A percentile compares a stretch with the other conserved stretches of the same genome.
Evolutionary conservation across 1,139 yeast species (phyloP).

Genomic region (Hansenula sp.): DNA sequence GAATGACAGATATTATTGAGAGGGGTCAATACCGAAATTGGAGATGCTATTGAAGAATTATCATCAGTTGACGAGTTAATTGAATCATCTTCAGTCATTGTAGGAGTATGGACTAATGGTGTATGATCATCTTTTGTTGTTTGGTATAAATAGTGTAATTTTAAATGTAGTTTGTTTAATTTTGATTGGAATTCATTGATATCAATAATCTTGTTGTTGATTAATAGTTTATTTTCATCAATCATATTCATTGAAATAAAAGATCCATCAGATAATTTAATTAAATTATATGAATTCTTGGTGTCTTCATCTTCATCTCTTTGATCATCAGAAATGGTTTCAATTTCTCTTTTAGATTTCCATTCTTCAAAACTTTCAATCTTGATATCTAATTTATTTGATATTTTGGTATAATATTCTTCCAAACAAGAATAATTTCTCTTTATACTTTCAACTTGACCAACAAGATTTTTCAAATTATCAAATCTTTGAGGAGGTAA

Average conservation of each 20-base stretch:
- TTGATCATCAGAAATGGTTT: neutral
- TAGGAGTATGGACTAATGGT: neutral
- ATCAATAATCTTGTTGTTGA: conserved; percentile 13
- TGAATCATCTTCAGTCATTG: neutral
- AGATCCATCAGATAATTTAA: conserved; percentile 17
- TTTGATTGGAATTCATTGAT: conserved; percentile 13
- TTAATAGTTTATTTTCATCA: conserved; percentile 6
- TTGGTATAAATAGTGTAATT: conserved; percentile 5
- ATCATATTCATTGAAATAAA: conserved; percentile 17
- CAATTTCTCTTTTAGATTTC: conserved; percentile 3
- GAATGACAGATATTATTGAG: neutral
- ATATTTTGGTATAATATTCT: conserved; percentile 9
- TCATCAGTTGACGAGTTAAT: neutral
- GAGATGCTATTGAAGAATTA: conserved; percentile 1
- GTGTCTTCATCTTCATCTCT: neutral
- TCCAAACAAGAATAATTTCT: conserved; percentile 10
- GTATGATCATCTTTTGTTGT: neutral
- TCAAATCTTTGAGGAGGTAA: conserved; percentile 31
- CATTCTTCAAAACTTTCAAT: conserved; percentile 16
- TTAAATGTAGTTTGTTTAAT: conserved; percentile 5
- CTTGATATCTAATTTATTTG: conserved; percentile 10
- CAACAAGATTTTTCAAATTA: conserved; percentile 19
- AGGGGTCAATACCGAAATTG: neutral
- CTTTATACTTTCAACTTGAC: conserved; percentile 15
- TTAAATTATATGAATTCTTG: conserved; percentile 11